Evolutionary conservation across 2,329 filamentous ascomycete species (phyloP).

Genomic region (Endoconidiophora laricicola): DNA sequence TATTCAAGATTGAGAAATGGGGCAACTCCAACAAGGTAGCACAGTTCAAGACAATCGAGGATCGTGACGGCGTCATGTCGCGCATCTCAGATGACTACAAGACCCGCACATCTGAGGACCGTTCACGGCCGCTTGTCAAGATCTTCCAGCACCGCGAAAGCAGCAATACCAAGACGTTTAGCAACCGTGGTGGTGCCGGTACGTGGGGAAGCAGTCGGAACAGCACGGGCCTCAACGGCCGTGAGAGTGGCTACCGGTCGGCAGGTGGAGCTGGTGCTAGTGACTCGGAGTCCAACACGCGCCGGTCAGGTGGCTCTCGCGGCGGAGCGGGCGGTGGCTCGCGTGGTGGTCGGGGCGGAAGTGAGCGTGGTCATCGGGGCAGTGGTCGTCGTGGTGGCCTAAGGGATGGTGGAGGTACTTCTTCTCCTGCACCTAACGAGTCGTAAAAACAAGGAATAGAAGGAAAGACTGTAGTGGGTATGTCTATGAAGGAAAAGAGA

Average conservation of each 20-base stretch:
- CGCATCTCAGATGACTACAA: conserved; percentile 62
- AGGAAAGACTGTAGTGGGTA: not conserved
- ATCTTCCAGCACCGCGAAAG: conserved; percentile 57
- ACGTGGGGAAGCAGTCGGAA: conserved; percentile 51
- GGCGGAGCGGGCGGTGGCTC: conserved; percentile 37
- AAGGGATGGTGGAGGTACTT: conserved; percentile 40
- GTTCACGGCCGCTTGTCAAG: conserved; percentile 66
- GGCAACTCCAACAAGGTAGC: conserved; percentile 69
- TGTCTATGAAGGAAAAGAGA: not conserved
- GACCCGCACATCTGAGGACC: conserved; percentile 52
- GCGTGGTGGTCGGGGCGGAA: conserved; percentile 35
- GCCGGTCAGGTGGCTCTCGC: conserved; percentile 28
- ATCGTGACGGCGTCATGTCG: conserved; percentile 64
- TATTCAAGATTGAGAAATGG: conserved; percentile 62
- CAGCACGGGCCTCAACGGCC: conserved; percentile 35
- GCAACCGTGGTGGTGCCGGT: conserved; percentile 46
- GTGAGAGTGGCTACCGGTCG: conserved; percentile 66
- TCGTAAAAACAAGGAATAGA: conserved; percentile 12
- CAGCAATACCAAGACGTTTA: conserved; percentile 26
- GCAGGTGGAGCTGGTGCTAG: conserved; percentile 53
- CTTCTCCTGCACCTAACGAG: conserved; percentile 33
- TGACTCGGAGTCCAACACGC: conserved; percentile 42
- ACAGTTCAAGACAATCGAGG: conserved; percentile 63
- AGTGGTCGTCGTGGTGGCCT: conserved; percentile 37
- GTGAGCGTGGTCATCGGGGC: conserved; percentile 30